These are phyloP conservation scores for Yamadazyma atlantica DNA, from an alignment of 1,139 yeast species.

Conservation along the genomic window DNA sequence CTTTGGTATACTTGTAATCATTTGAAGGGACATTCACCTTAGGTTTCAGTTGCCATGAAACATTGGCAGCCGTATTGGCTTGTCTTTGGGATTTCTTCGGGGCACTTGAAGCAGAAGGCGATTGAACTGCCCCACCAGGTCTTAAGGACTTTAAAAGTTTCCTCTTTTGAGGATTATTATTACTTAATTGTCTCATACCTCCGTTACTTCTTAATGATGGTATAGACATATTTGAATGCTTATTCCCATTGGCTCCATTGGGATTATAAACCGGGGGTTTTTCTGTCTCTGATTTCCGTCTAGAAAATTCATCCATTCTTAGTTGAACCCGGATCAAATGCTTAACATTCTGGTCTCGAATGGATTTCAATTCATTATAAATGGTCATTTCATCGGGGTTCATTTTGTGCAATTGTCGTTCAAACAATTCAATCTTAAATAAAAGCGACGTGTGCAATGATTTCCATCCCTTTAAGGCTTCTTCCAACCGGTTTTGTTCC, in stretches of 20 bases:
- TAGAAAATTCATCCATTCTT: slow-evolving; percentile 37
- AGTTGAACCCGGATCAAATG: slow-evolving; percentile 46
- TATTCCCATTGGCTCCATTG: slow-evolving; percentile 3
- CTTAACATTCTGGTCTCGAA: slow-evolving; percentile 53
- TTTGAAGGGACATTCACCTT: not conserved
- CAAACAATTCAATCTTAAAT: slow-evolving; percentile 55
- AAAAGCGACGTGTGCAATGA: slow-evolving; percentile 60
- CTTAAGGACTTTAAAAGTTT: slow-evolving; percentile 40
- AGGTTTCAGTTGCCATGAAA: slow-evolving; percentile 30
- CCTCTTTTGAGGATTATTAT: slow-evolving; percentile 10
- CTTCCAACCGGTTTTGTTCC: slow-evolving; percentile 50
- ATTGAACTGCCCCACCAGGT: slow-evolving; percentile 11
- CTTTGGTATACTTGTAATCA: slow-evolving; percentile 1
- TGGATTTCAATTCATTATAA: slow-evolving; percentile 45
- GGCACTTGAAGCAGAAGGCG: slow-evolving; percentile 4
- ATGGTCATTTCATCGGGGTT: slow-evolving; percentile 43
- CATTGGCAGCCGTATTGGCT: slow-evolving; percentile 48
- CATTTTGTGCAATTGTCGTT: slow-evolving; percentile 37
- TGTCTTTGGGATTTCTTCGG: slow-evolving; percentile 17
- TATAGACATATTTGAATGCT: slow-evolving; percentile 17
- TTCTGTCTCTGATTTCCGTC: slow-evolving; percentile 20
- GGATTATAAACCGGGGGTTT: slow-evolving; percentile 9
- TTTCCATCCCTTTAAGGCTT: slow-evolving; percentile 72
- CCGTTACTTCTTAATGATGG: slow-evolving; percentile 28
- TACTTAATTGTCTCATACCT: slow-evolving; percentile 12